Evolutionary conservation across 768 basidiomycete species (phyloP).

Genomic region (Tubosaeta sp.): DNA sequence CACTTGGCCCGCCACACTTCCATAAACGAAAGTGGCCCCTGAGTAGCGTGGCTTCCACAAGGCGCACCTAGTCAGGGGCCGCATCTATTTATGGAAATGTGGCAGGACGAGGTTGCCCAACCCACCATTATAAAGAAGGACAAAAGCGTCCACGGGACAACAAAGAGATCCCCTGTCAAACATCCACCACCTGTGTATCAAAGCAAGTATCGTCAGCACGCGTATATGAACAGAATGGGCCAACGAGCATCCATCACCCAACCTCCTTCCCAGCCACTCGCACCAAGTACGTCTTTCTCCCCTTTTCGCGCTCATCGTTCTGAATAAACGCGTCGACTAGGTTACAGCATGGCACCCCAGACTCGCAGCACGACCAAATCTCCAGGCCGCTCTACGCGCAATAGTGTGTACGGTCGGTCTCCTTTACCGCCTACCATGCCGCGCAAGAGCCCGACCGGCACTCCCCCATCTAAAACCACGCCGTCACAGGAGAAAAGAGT

Average conservation of each 20-base stretch:
- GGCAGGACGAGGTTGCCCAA: no score
- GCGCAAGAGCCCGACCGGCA: conserved; percentile 2
- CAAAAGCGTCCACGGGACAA: conserved; percentile 17
- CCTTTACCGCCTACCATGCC: conserved; percentile 3
- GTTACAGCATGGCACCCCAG: conserved; percentile 22
- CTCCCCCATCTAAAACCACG: not conserved
- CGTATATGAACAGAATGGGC: conserved; percentile 22
- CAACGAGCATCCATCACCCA: not conserved
- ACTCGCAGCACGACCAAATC: conserved; percentile 18
- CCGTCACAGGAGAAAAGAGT: not conserved
- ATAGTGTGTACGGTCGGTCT: conserved; percentile 20
- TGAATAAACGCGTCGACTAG: not conserved
- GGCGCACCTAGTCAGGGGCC: no score
- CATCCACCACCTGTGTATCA: conserved; percentile 6
- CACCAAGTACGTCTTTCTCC: not conserved
- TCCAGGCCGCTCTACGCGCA: conserved; percentile 18
- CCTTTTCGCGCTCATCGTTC: not conserved
- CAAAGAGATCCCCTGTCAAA: conserved; percentile 8
- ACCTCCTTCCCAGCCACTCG: not conserved
- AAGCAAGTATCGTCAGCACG: conserved; percentile 11
- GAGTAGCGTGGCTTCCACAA: conserved; percentile 13
- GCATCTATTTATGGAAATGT: no score
- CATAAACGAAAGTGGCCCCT: conserved; percentile 25
- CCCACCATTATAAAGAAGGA: conserved; percentile 17
- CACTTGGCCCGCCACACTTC: conserved; percentile 10